Conservation (phyloP, 192 early-diverging fungal genomes). For the Irineochytrium annulatum region DNA sequence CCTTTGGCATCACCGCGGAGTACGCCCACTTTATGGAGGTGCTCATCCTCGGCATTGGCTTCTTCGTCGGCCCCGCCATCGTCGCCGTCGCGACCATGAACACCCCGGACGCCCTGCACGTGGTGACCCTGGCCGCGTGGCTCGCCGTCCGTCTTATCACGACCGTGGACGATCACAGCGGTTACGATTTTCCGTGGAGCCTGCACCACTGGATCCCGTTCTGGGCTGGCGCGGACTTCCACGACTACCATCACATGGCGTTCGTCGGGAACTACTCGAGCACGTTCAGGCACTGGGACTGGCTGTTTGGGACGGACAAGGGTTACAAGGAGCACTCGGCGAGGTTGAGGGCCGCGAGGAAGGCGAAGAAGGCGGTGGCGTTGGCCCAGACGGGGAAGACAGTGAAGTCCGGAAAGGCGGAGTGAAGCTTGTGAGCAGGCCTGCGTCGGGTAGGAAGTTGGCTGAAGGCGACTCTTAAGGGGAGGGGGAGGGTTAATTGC, state of each 20-base stretch:
- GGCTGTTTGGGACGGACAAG: slow-evolving; percentile 76
- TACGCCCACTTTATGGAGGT: slow-evolving; percentile 88
- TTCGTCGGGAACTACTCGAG: slow-evolving; percentile 58
- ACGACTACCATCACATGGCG: slow-evolving; percentile 83
- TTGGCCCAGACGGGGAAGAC: background rate
- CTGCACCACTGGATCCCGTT: slow-evolving; percentile 79
- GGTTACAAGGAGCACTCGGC: slow-evolving; percentile 48
- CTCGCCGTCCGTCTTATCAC: slow-evolving; percentile 75
- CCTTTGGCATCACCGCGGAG: slow-evolving; percentile 83
- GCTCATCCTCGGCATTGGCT: slow-evolving; percentile 80
- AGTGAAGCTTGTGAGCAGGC: no score
- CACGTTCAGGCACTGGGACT: slow-evolving; percentile 89
- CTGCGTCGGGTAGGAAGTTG: no score
- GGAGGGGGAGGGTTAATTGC: no score
- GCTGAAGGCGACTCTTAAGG: no score
- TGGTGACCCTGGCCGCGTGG: slow-evolving; percentile 84
- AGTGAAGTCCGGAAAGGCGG: background rate
- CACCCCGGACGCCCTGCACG: slow-evolving; percentile 56
- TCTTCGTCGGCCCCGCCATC: slow-evolving; percentile 72
- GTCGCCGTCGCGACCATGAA: slow-evolving; percentile 55
- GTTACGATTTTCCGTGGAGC: slow-evolving; percentile 95
- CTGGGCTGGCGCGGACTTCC: slow-evolving; percentile 90
- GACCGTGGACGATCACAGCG: slow-evolving; percentile 86
- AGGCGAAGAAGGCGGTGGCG: slow-evolving; percentile 3
- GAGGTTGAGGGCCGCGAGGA: background rate